phyloP scores from a whole-genome alignment of 345 rosid species.

The Dipteronia sinensis region DNA sequence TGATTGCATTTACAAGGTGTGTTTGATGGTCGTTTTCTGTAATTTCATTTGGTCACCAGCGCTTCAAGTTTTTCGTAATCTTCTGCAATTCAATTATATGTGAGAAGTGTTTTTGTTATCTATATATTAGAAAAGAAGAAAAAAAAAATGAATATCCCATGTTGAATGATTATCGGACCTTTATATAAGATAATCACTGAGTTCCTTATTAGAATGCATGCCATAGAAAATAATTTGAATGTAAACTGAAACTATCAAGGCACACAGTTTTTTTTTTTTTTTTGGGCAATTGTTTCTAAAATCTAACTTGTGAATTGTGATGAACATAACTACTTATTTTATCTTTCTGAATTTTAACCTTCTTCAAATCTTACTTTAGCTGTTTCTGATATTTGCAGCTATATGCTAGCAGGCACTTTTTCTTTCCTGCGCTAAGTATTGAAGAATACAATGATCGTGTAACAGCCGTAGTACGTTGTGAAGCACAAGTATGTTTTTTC shows the following conservation, averaged over 20 bases:
- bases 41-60: not conserved
- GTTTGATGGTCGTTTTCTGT: slow-evolving; percentile 6
- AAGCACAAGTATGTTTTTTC: slow-evolving; percentile 69
- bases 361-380: slow-evolving; percentile 7
- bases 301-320: too few species aligned
- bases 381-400: slow-evolving; percentile 51
- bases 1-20: slow-evolving; percentile 82
- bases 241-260: not conserved
- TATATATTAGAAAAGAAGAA: not conserved
- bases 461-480: slow-evolving; percentile 82
- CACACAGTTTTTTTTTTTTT: not conserved
- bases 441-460: slow-evolving; percentile 84
- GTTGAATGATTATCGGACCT: not conserved
- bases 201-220: not conserved
- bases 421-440: slow-evolving; percentile 75
- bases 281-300: not conserved
- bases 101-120: too few species aligned
- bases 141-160: not conserved
- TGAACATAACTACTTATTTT: not conserved
- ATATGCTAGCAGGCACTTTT: slow-evolving; percentile 84
- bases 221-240: not conserved
- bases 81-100: not conserved
- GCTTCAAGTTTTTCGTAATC: not conserved
- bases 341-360: not conserved
- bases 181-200: not conserved